Evolutionary conservation across 495 filamentous ascomycete species (phyloP).

Genomic region (Chaetomium cochliodes): DNA sequence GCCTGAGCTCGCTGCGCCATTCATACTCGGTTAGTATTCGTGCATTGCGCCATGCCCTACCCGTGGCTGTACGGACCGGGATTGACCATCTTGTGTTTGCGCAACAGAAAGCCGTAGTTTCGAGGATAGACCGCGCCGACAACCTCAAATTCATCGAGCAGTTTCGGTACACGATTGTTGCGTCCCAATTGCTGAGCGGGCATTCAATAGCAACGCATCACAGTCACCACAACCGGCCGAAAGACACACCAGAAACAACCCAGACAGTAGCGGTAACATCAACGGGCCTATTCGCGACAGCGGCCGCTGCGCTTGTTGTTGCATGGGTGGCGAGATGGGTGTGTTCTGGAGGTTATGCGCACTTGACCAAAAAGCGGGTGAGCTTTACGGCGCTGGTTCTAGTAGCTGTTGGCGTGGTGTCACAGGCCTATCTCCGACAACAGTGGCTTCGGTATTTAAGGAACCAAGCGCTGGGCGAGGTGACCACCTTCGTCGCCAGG

Average conservation of each 20-base stretch:
- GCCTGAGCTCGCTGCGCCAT: slow-evolving; percentile 38
- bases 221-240: slow-evolving; percentile 21
- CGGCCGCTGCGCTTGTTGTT: slow-evolving; percentile 62
- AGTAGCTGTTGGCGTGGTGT: slow-evolving; percentile 54
- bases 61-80: not conserved
- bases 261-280: slow-evolving; percentile 27
- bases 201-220: slow-evolving; percentile 44
- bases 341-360: slow-evolving; percentile 45
- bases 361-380: slow-evolving; percentile 54
- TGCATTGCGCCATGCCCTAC: not conserved
- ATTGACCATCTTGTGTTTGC: slow-evolving; percentile 19
- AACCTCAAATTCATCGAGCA: slow-evolving; percentile 89
- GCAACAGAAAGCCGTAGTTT: slow-evolving; percentile 58
- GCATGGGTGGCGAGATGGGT: slow-evolving; percentile 74
- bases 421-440: slow-evolving; percentile 71
- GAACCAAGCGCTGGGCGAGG: slow-evolving; percentile 70
- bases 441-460: slow-evolving; percentile 84
- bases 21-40: slow-evolving; percentile 30
- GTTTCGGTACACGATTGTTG: slow-evolving; percentile 92
- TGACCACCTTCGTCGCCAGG: slow-evolving; percentile 67
- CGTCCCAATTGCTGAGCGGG: slow-evolving; percentile 84
- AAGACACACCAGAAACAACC: slow-evolving; percentile 8
- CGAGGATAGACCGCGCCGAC: slow-evolving; percentile 74
- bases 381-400: slow-evolving; percentile 58
- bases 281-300: slow-evolving; percentile 48